These are phyloP conservation scores for Talaromyces thailandensis DNA, from an alignment of 495 filamentous ascomycete genomes.

Conservation along the genomic window DNA sequence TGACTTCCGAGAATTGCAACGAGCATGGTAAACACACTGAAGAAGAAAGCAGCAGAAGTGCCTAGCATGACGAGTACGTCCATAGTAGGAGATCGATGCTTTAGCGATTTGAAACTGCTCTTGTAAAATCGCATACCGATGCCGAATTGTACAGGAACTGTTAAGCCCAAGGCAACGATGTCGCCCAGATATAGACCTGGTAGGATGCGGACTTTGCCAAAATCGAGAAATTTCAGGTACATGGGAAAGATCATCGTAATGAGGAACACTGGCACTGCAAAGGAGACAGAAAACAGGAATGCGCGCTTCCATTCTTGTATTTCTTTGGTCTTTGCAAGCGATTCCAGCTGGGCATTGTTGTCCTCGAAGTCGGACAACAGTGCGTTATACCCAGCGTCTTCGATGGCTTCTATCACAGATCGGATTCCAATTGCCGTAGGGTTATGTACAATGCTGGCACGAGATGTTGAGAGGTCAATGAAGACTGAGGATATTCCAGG, in stretches of 20 bases:
- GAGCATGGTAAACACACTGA: constrained; percentile 81
- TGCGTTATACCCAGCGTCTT: constrained; percentile 75
- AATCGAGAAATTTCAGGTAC: constrained; percentile 61
- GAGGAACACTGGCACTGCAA: constrained; percentile 86
- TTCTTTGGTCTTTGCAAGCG: constrained; percentile 89
- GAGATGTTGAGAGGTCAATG: constrained; percentile 60
- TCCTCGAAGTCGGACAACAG: constrained; percentile 85
- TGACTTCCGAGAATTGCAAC: constrained; percentile 62
- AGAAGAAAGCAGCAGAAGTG: constrained; percentile 97
- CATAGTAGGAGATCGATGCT: constrained; percentile 90
- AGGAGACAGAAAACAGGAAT: constrained; percentile 63
- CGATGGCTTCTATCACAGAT: constrained; percentile 71
- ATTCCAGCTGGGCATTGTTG: constrained; percentile 94
- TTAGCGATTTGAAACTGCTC: constrained; percentile 82
- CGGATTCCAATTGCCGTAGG: constrained; percentile 68
- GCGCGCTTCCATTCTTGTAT: constrained; percentile 84
- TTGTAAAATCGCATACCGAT: constrained; percentile 89
- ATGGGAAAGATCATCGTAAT: constrained; percentile 90
- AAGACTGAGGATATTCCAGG: constrained; percentile 64
- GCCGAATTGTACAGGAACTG: constrained; percentile 92
- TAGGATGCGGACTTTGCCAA: constrained; percentile 53
- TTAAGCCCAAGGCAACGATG: constrained; percentile 69
- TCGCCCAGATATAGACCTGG: constrained; percentile 85
- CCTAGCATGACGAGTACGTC: constrained; percentile 92
- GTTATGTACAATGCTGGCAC: constrained; percentile 60